phyloP scores from a whole-genome alignment of 2,329 filamentous ascomycete species.

The Penicillium paneum region DNA sequence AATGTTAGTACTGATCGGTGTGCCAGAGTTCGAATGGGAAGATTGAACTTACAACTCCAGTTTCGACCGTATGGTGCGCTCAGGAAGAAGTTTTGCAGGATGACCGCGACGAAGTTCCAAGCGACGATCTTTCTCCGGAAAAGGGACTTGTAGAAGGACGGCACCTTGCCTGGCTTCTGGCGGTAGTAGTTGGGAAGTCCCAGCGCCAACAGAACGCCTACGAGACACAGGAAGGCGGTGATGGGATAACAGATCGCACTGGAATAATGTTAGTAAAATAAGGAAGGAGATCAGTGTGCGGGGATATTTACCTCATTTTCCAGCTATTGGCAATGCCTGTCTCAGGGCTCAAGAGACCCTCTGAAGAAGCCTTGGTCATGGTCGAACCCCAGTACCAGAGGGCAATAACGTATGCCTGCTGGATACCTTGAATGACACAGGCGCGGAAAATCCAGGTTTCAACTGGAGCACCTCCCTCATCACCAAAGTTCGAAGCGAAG shows the following conservation, averaged over 20 bases:
- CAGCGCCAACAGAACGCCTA: slow-evolving; percentile 55
- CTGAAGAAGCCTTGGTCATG: slow-evolving; percentile 46
- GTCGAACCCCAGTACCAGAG: slow-evolving; percentile 66
- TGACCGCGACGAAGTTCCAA: slow-evolving; percentile 64
- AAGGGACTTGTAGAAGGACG: slow-evolving; percentile 62
- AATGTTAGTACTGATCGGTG: not conserved
- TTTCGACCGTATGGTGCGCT: slow-evolving; percentile 64
- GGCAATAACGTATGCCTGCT: slow-evolving; percentile 62
- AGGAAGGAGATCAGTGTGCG: not conserved
- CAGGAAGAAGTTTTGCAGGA: slow-evolving; percentile 66
- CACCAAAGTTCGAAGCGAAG: slow-evolving; percentile 66
- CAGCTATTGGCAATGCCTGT: slow-evolving; percentile 41
- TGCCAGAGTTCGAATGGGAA: too few species aligned
- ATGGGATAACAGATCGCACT: slow-evolving; percentile 58
- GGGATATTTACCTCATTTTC: slow-evolving; percentile 36
- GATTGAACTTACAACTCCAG: slow-evolving; percentile 49
- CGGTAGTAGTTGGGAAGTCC: slow-evolving; percentile 66
- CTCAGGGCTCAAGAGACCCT: slow-evolving; percentile 39
- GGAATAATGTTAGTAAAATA: not conserved
- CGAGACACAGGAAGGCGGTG: slow-evolving; percentile 54
- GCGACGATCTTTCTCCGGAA: slow-evolving; percentile 62
- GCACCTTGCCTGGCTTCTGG: slow-evolving; percentile 60
- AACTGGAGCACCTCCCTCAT: slow-evolving; percentile 60
- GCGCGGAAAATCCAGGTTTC: slow-evolving; percentile 65
- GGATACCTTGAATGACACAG: slow-evolving; percentile 63